Evolutionary conservation across 164 flowering plant genomes (phyloP), one percentile per base, ranked within the genome.

Genomic region (Umbellularia californica): DNA sequence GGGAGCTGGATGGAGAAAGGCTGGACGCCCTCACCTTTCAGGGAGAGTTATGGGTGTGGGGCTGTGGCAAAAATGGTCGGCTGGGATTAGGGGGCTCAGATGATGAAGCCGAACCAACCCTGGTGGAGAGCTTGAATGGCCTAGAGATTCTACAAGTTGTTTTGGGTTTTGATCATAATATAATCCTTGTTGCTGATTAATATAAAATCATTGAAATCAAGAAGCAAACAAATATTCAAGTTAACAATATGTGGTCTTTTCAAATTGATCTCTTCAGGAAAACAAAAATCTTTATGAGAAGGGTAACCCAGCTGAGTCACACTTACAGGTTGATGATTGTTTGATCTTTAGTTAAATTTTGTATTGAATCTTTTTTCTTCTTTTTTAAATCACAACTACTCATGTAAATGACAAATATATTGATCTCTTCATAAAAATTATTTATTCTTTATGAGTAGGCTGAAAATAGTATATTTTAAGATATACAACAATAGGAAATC

Each of bases 41-140:
- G 65, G 85, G 87, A 62, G 85, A 88, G 79, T 75, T 90, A 3
- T 92, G 88, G 90, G 83, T 76, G 50, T 94, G 98, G 97, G 98
- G 97, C 19, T 88, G 90, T 78, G 97, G 96, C 23, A 90, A 81
- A 72, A 89, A 87, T 79, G 98, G 97, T 41, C 82, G 97, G 82
- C 93, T 92, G 68, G 98, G 97, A 50, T 79, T 89, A 71, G 96
- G 93, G 71, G 87, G 93, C 83, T 92, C 97, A 23, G 58, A 24
- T 55, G 88, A 91, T 79, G 98, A 92, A 80, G 72, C 63, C 66
- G 92, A 92, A 78, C 94, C 94, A 19, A 69, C 76, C 67, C 52
- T 87, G 76, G 77, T 94, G n/a, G 91, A 92, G 33, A 69, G 22
- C 74, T 71, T 88, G 70, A 88, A 85, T 72, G 87, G 81, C 62